Percentiles rank a stretch among this genome's conserved stretches.
These are phyloP conservation scores for Fusarium longipes DNA, from an alignment of 2,329 filamentous ascomycete species.

Conservation along the genomic window DNA sequence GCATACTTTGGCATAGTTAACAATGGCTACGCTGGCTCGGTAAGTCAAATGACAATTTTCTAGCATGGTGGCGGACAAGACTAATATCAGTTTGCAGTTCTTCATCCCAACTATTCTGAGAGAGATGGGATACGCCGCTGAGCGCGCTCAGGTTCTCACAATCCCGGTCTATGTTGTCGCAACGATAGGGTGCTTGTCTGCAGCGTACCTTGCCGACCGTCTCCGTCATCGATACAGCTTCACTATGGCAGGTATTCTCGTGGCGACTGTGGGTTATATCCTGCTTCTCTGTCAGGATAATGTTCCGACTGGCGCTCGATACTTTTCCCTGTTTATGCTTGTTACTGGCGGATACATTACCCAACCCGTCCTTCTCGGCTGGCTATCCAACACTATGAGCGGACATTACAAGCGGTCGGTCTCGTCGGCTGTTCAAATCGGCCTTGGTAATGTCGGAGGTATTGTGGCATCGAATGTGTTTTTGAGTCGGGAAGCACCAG, in stretches of 20 bases:
- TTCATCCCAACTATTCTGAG: slow-evolving; percentile 73
- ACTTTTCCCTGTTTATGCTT: slow-evolving; percentile 19
- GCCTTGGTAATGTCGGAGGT: slow-evolving; percentile 62
- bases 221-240: slow-evolving; percentile 18
- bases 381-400: slow-evolving; percentile 76
- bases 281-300: slow-evolving; percentile 11
- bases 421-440: background rate
- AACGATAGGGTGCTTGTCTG: slow-evolving; percentile 65
- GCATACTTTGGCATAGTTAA: slow-evolving; percentile 56
- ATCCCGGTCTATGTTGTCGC: slow-evolving; percentile 70
- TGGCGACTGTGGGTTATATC: slow-evolving; percentile 13
- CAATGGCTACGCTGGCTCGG: slow-evolving; percentile 65
- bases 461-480: slow-evolving; percentile 27
- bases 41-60: accelerated
- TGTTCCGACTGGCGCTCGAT: slow-evolving; percentile 18
- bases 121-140: slow-evolving; percentile 66
- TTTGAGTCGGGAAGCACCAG: background rate
- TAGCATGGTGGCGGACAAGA: accelerated
- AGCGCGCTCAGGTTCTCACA: slow-evolving; percentile 73
- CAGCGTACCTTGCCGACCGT: slow-evolving; percentile 49
- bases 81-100: slow-evolving; percentile 41
- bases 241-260: slow-evolving; percentile 6
- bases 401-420: slow-evolving; percentile 12
- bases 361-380: slow-evolving; percentile 68
- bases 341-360: slow-evolving; percentile 18